Evolutionary conservation across 345 rosid species (phyloP), one percentile per base, ranked within the genome.

Genomic region (Eutrema yunnanense): DNA sequence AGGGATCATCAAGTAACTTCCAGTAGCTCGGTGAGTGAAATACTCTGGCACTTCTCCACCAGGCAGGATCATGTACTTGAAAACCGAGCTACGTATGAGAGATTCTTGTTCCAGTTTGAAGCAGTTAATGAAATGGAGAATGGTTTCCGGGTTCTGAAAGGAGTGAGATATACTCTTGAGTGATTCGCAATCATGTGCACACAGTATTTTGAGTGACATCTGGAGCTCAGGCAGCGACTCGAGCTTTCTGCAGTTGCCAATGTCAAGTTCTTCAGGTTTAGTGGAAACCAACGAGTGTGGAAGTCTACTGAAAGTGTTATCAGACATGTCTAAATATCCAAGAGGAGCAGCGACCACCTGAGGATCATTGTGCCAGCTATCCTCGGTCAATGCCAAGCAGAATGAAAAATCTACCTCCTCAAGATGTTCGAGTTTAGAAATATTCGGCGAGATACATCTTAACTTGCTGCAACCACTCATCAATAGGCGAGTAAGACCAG

Each of bases 111-210:
- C 65, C 9, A 60, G 4, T 26, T 60, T 40, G 65, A 60, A 60
- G 65, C 48, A 60, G 48, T 60, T 60, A 12, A 60, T 60, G 65
- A 60, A 60, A 38, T 60, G 65, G 32, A 40, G 65, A 60, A 60
- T 41, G 49, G 65, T 60, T 26, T 60, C 48, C 6, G 49, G 49
- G n/a, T 40, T 60, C 8, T 6, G 65, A 37, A 58, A 60, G 1
- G 16, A 6, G 65, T 40, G 47, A 41, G 48, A 12, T 60, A 34
- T 14, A 40, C 65, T 60, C 49, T 60, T 9, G 8, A 60, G 65
- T 6, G 65, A 60, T 40, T 22, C 36, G 8, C 65, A 60, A 12
- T 60, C 13, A 11, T 60, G 49, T 60, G 65, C 49, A 11, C 43
- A 49, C 26, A 60, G 36, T 60, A 60, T 26, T 12, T 40, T 40